Base-by-base conservation (phyloP, 805 yeast genomes). In the Saturnispora mendoncae region DNA sequence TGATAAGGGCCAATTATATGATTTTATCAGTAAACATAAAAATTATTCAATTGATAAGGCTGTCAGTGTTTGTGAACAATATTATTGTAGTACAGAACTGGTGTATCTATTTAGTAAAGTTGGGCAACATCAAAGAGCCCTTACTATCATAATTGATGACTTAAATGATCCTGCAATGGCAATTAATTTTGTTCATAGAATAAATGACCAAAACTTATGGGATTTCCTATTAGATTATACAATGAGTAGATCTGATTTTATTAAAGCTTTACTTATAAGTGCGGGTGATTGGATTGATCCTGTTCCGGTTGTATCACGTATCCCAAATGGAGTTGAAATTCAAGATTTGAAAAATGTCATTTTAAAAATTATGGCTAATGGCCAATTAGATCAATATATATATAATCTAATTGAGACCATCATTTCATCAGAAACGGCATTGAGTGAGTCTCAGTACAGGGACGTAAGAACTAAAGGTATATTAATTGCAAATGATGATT, bases 171-270 rank as follows among this genome's bases (percentile, higher is more conserved):
- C 95, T 0, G 71, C 72, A 31, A 68, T 74, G 48, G 97, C 97
- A 0, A 82, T 92, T 19, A 71, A 69, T 14, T 92, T 87, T 67
- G 92, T 88, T 1, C 71, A 68, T 38, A 69, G 69, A 9, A 69
- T 74, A 45, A 76, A 78, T 38, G 94, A 86, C 51, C 59, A 66
- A 18, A 94, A 84, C n/a, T 63, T 86, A 9, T 87, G 96, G 94
- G 77, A 77, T 32, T 76, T 78, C 35, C 66, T 90, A 46, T 62
- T 90, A 9, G 78, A 75, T 17, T 76, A 78, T 56, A 78, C 95
- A 17, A 69, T 79, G 64, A 68, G 70, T 30, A 77, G 77, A 48
- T 92, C 96, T 0, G 67, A 67, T n/a, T 87, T 85, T 54, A 80
- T 90, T 33, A 74, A 76, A 46, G 82, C 83, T 6, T 64, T 90